Evolutionary conservation across 495 filamentous ascomycete species (phyloP), one percentile per base, ranked within the genome.

Genomic region (Apodospora peruviana): DNA sequence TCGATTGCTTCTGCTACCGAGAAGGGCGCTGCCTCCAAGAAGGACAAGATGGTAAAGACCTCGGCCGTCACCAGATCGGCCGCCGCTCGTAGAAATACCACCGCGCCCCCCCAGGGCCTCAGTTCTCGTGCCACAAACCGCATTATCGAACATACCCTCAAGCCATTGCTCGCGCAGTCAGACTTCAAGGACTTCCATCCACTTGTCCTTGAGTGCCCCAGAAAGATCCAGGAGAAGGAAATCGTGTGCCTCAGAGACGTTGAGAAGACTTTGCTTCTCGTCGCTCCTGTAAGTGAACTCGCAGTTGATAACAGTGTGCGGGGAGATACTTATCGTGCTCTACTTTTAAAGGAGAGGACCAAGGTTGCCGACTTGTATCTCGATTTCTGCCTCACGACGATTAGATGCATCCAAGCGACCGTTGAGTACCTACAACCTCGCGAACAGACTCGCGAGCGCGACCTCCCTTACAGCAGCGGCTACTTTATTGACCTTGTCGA

Each of bases 401-500:
- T 96, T 59, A 83, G 83, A 66, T 89, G 86, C 69, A 78, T 96
- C 45, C 85, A 90, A 65, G 82, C 87, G 23, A 88, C 89, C 11
- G 85, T 89, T 61, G 81, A 86, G 58, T 80, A 81, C 64, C 73
- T 95, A 16, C 82, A 78, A 71, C 88, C 88, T 57, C 80, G 80
- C 52, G 91, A 97, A 64, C 83, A 87, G 61, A 85, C 83, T 38
- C 79, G 86, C 53, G 85, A 87, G 36, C 69, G 80, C 63, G 91
- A 97, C 64, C 81, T 83, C 48, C 89, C 88, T 27, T 97, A 96
- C 72, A 89, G 80, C 78, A 86, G 83, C 75, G 83, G 83, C 52
- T 97, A 97, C 73, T 96, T 96, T 59, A 81, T 95, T 61, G 91
- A 97, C 73, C 84, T 95, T 46, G 78, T 91, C 60, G 86, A 88